phyloP scores from a whole-genome alignment of 2,329 filamentous ascomycete genomes.

The Monosporascus sp. region DNA sequence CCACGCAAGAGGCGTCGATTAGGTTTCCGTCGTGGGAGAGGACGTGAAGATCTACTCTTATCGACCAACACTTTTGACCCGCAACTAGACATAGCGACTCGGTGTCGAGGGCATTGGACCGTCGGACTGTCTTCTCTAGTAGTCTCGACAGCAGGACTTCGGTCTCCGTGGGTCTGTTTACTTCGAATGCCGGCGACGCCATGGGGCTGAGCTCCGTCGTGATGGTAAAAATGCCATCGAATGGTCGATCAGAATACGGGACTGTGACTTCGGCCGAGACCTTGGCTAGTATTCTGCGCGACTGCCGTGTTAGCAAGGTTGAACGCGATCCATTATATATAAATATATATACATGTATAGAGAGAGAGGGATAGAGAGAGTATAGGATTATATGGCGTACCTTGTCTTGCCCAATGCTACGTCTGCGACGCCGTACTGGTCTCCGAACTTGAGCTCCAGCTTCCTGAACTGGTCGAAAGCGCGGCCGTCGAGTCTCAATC shows the following conservation, averaged over 20 bases:
- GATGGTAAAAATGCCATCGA: conserved; percentile 93
- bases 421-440: conserved; percentile 86
- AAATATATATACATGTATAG: not conserved
- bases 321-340: no score
- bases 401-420: conserved; percentile 86
- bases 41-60: conserved; percentile 88
- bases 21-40: conserved; percentile 88
- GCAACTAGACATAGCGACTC: conserved; percentile 93
- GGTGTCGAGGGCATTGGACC: conserved; percentile 87
- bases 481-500: conserved; percentile 79
- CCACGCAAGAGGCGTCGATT: conserved; percentile 79
- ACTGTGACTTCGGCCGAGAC: conserved; percentile 85
- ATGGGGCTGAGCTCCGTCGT: conserved; percentile 87
- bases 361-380: no score
- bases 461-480: conserved; percentile 73
- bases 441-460: conserved; percentile 74
- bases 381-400: conserved; percentile 38
- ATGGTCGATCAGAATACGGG: conserved; percentile 82
- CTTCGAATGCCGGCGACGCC: conserved; percentile 84
- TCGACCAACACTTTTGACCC: conserved; percentile 83
- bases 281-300: conserved; percentile 67
- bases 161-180: conserved; percentile 74
- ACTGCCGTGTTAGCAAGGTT: conserved; percentile 12
- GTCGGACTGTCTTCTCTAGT: conserved; percentile 89
- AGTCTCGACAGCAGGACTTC: conserved; percentile 83